phyloP scores from a whole-genome alignment of 129 eudicot species.

The Daucus carota region DNA sequence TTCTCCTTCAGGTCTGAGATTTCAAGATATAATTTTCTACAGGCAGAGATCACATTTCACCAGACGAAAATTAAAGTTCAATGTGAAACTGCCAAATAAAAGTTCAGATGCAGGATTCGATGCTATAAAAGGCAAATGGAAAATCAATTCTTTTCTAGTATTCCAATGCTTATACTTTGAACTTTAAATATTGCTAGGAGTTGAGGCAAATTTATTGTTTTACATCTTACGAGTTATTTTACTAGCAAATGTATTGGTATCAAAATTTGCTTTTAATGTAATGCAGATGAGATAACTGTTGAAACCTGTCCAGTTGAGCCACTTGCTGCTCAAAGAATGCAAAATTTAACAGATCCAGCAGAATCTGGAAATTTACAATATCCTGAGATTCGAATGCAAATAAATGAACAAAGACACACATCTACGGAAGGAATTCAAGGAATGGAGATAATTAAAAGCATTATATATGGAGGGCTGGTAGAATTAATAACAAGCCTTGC shows the following conservation, averaged over 20 bases:
- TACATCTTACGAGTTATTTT: not conserved
- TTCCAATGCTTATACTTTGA: not conserved
- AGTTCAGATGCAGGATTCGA: slow-evolving; percentile 22
- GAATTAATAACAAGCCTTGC: slow-evolving; percentile 74
- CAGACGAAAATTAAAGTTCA: slow-evolving; percentile 23
- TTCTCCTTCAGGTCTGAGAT: not conserved
- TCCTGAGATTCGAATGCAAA: slow-evolving; percentile 17
- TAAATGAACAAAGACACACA: slow-evolving; percentile 18
- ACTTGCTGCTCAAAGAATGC: slow-evolving; percentile 18
- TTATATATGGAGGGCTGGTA: slow-evolving; percentile 78
- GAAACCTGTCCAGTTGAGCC: slow-evolving; percentile 22
- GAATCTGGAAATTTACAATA: slow-evolving; percentile 23
- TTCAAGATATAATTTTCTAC: not conserved
- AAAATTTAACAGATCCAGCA: slow-evolving; percentile 15
- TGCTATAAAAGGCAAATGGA: not conserved
- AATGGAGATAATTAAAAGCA: slow-evolving; percentile 61
- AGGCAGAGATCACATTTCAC: slow-evolving; percentile 12
- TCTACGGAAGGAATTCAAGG: slow-evolving; percentile 25
- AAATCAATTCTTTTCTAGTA: not conserved
- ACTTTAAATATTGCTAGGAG: not conserved
- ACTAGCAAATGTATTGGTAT: not conserved
- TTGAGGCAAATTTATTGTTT: not conserved
- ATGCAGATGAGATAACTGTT: slow-evolving; percentile 34
- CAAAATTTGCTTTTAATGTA: not conserved
- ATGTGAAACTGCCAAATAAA: slow-evolving; percentile 21